These are phyloP conservation scores for Globisporangium perplexum DNA, from an alignment of 352 stramenopile genomes.

Conservation along the genomic window DNA sequence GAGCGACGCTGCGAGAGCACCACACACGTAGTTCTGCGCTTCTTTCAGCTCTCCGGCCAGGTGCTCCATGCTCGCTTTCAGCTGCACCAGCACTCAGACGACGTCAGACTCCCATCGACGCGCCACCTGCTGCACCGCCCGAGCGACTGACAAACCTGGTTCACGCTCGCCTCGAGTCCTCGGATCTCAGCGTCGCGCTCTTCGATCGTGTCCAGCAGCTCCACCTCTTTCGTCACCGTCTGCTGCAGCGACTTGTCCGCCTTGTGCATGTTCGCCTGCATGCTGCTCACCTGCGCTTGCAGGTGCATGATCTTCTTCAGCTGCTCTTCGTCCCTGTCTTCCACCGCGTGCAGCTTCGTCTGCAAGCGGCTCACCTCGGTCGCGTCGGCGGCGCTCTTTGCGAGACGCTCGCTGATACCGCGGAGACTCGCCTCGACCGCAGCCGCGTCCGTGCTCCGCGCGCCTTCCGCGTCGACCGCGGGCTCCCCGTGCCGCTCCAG, in stretches of 20 bases:
- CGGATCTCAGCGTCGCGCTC: conserved; percentile 22
- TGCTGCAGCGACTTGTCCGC: conserved; percentile 16
- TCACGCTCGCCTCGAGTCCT: conserved; percentile 21
- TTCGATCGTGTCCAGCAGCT: conserved; percentile 21
- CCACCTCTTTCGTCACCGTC: conserved; percentile 22
- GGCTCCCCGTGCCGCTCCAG: conserved; percentile 16
- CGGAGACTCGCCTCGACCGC: conserved; percentile 4
- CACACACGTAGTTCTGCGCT: conserved; percentile 40
- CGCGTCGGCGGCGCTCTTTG: conserved; percentile 1
- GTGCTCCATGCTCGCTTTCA: conserved; percentile 32
- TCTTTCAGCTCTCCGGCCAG: conserved; percentile 48
- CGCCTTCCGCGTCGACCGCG: neutral
- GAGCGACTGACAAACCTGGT: conserved; percentile 7
- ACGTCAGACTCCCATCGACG: neutral
- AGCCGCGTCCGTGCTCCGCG: neutral
- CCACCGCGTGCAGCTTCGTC: conserved; percentile 9
- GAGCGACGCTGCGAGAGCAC: too few species aligned
- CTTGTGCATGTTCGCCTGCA: conserved; percentile 15
- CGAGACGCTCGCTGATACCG: conserved; percentile 11
- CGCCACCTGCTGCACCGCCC: neutral
- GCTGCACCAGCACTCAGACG: conserved; percentile 2
- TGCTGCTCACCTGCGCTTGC: conserved; percentile 23
- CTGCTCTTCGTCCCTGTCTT: conserved; percentile 20
- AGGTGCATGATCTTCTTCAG: conserved; percentile 25
- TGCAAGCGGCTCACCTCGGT: conserved; percentile 6